Evolutionary conservation across 2,329 filamentous ascomycete genomes (phyloP), one percentile per base, ranked within the genome.

Genomic region (Penicillium glabrum): DNA sequence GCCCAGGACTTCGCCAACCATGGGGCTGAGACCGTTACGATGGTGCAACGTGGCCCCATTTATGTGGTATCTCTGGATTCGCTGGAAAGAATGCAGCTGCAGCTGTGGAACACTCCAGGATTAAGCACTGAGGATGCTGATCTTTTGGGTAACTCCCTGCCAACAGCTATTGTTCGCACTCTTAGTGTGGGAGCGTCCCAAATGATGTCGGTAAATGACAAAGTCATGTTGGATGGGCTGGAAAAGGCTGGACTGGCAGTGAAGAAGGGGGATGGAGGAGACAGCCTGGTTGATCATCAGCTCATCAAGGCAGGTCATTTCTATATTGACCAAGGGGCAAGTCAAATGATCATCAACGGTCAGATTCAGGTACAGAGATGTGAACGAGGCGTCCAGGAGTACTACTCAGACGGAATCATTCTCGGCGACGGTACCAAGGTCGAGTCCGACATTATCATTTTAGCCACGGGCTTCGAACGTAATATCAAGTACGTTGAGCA

Each of bases 241-340:
- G 37, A 55, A 55, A 55, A 55, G 26, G 46, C 53, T 8, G 53
- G 53, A 44, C 2, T 55, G 29, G 46, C 53, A 9, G 11, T 55
- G 19, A 55, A 55, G n/a, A 44, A 19, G 16, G 52, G 51, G 47
- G 13, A 46, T 26, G 46, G 27, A 51, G 49, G 53, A 35, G 53
- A 55, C 23, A 55, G 37, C 37, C 26, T 55, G 24, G 14, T 55
- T 4, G 53, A 55, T 27, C 21, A 55, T 37, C 53, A 45, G 27
- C 53, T 55, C 3, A 45, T 55, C 23, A 50, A 50, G 29, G 46
- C 2, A 35, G 53, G 53, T 21, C 53, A 55, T 39, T 55, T 55
- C 37, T 55, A 55, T 19, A 45, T 55, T 44, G 53, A 54, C n/a
- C 53, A 54, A 50, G 53, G 53, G 26, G 53, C 53, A 50, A 33